Percentiles rank a stretch among this genome's conserved stretches.
Evolutionary conservation across 371 early-diverging fungal genomes (phyloP).

Genomic region (Dinochytrium kinnereticum): DNA sequence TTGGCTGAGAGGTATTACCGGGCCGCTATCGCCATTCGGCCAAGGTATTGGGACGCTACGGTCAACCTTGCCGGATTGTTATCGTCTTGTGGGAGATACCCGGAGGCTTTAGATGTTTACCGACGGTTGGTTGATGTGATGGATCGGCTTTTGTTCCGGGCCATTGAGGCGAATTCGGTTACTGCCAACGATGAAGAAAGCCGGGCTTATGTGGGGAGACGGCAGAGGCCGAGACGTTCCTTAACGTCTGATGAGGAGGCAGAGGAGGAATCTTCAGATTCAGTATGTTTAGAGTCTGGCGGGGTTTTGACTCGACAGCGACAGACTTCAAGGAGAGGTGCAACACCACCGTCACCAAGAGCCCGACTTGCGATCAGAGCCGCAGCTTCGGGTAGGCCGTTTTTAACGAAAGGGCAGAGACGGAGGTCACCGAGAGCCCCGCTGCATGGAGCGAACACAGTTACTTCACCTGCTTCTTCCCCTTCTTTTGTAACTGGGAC

Average conservation of each 20-base stretch:
- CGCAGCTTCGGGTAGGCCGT: background rate
- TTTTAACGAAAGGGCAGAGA: background rate
- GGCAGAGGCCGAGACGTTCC: slow-evolving; percentile 16
- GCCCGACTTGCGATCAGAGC: background rate
- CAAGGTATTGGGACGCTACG: slow-evolving; percentile 92
- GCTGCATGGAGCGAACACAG: too few relatives aligned
- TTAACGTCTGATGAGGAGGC: background rate
- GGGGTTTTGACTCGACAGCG: too few relatives aligned
- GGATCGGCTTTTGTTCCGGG: slow-evolving; percentile 32
- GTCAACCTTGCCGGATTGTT: slow-evolving; percentile 86
- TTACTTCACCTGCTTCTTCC: background rate
- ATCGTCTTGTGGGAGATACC: slow-evolving; percentile 57
- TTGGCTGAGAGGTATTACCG: slow-evolving; percentile 87
- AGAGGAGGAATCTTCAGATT: too few relatives aligned
- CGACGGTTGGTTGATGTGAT: slow-evolving; percentile 32
- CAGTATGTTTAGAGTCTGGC: too few relatives aligned
- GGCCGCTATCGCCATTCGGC: slow-evolving; percentile 80
- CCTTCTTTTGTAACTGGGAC: background rate
- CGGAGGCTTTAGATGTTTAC: slow-evolving; percentile 82
- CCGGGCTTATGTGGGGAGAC: slow-evolving; percentile 3
- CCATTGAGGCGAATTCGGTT: background rate
- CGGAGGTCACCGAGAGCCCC: background rate
- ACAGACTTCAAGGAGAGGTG: background rate
- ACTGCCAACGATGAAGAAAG: background rate
- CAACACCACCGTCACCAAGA: too few relatives aligned